Conservation (phyloP, 768 basidiomycete genomes). For the Panaeolus cyanescens region DNA sequence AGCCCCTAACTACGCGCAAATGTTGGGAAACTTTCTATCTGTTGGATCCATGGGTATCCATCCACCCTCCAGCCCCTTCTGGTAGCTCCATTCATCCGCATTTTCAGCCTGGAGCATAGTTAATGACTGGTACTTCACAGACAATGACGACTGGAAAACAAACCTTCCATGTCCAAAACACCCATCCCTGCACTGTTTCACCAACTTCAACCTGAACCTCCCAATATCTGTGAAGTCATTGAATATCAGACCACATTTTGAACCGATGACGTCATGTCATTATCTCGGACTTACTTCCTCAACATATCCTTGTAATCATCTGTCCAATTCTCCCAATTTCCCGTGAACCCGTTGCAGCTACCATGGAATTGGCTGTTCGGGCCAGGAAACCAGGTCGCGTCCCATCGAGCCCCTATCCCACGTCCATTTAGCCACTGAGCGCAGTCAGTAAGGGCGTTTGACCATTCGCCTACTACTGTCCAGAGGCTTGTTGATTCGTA, state of each 20-base stretch:
- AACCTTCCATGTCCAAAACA: conserved; percentile 81
- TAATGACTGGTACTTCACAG: background rate
- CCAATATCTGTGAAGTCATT: conserved; percentile 53
- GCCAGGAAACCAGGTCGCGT: conserved; percentile 49
- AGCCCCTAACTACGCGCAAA: conserved; percentile 42
- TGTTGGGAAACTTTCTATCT: conserved; percentile 59
- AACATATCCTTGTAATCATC: conserved; percentile 62
- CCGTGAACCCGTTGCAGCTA: conserved; percentile 63
- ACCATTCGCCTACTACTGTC: conserved; percentile 83
- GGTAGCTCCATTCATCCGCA: conserved; percentile 77
- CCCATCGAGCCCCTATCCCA: conserved; percentile 69
- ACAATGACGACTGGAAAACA: conserved; percentile 9
- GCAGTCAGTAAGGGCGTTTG: conserved; percentile 72
- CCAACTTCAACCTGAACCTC: conserved; percentile 78
- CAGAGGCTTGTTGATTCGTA: conserved; percentile 61
- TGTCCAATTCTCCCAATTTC: conserved; percentile 57
- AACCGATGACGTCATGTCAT: background rate
- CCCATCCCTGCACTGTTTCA: conserved; percentile 71
- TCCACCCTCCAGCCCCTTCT: conserved; percentile 69
- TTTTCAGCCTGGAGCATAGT: conserved; percentile 41
- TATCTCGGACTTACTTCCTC: conserved; percentile 49
- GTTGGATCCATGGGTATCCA: conserved; percentile 76
- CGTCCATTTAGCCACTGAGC: conserved; percentile 80
- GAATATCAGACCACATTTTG: background rate
- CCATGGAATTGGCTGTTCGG: conserved; percentile 53